These are phyloP conservation scores for Hanseniaspora pseudoguilliermondii DNA, from an alignment of 805 yeast genomes.

Conservation along the genomic window DNA sequence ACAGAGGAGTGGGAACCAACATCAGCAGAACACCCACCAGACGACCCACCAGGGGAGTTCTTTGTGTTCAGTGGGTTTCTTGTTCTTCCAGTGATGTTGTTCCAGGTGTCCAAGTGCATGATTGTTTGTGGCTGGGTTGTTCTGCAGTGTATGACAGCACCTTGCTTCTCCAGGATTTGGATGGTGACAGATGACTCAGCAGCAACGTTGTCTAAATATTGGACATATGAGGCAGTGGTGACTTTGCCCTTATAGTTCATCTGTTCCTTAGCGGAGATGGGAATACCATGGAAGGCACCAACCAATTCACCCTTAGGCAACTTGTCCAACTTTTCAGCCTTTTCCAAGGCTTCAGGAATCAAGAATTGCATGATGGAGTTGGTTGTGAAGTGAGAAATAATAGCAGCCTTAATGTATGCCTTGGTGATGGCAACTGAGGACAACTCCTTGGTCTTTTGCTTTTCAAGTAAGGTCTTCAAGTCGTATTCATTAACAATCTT, in stretches of 20 bases:
- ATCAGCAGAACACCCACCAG: conserved; percentile 60
- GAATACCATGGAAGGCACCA: conserved; percentile 62
- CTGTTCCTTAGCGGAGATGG: conserved; percentile 57
- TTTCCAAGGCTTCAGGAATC: conserved; percentile 46
- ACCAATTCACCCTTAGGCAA: conserved; percentile 34
- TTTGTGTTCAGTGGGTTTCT: conserved; percentile 46
- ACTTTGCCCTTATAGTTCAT: conserved; percentile 40
- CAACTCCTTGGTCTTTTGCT: conserved; percentile 36
- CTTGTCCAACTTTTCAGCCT: conserved; percentile 48
- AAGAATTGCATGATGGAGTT: conserved; percentile 49
- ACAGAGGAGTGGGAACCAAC: conserved; percentile 49
- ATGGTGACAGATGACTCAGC: conserved; percentile 36
- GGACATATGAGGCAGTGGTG: conserved; percentile 51
- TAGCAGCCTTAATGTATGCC: conserved; percentile 55
- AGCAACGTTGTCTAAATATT: conserved; percentile 36
- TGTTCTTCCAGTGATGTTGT: conserved; percentile 47
- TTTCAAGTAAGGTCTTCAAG: conserved; percentile 30
- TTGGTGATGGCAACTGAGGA: conserved; percentile 41
- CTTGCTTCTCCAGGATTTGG: conserved; percentile 37
- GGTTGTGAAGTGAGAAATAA: conserved; percentile 51
- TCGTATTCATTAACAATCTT: conserved; percentile 33
- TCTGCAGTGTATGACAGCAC: conserved; percentile 52
- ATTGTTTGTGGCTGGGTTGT: conserved; percentile 58
- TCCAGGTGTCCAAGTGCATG: conserved; percentile 56
- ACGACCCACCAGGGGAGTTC: conserved; percentile 58